Evolutionary conservation across 2,329 filamentous ascomycete species (phyloP), one percentile per base, ranked within the genome.

Genomic region (Aaosphaeria arxii): DNA sequence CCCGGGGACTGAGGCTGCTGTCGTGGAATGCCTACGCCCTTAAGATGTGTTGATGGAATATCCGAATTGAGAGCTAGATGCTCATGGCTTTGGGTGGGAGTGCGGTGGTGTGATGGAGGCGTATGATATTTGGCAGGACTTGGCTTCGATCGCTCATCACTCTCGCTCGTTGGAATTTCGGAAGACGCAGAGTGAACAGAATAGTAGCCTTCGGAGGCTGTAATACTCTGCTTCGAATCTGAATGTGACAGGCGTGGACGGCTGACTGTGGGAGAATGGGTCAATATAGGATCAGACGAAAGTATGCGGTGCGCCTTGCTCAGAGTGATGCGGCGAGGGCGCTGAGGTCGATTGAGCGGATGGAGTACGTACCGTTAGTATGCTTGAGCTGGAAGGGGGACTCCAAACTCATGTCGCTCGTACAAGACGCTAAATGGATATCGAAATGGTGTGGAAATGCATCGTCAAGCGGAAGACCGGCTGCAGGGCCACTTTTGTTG

Each of bases 191-290:
- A 43, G 17, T 43, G 41, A 47, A 76, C 62, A 49, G 74, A 77
- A 64, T 75, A 77, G 68, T 76, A 79, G 61, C 77, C 74, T 52
- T 78, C 70, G 17, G 73, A 76, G 28, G 73, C 76, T 38, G 74
- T 70, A 52, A 78, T 69, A 55, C 73, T 76, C 53, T 74, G 74
- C 52, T 73, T 67, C 3, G 75, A 77, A 46, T 56, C 52, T 41
- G 67, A 65, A 50, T 73, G 70, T 6, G 67, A 66, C 36, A 75
- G 58, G 46, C 63, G 68, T 11, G 72, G 72, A 49, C 57, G 64
- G 46, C 64, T 70, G 48, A 73, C 72, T 74, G 57, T 36, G 41
- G 9, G 39, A 36, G 33, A 11, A 40, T 17, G 39, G 24, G 39
- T 40, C n/a, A 36, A 24, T 40, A 40, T 28, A 24, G 17, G 17